Conservation (phyloP, 2,329 filamentous ascomycete genomes). For the Cladophialophora exuberans region DNA sequence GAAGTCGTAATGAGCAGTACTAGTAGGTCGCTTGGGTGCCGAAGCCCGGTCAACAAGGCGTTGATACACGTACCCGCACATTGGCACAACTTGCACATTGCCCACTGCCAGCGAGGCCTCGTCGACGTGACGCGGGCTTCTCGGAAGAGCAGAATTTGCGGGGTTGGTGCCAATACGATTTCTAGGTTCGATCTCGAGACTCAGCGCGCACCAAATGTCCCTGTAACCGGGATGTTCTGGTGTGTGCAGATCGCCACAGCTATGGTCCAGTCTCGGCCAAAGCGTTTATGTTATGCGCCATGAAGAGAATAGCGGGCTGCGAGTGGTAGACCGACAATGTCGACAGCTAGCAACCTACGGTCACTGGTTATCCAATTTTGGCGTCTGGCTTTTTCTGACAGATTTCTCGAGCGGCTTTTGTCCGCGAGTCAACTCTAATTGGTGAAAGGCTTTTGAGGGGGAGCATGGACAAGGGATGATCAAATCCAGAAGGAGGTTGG, state of each 20-base stretch:
- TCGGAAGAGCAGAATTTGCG: slow-evolving; percentile 28
- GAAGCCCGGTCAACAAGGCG: no score
- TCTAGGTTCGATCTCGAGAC: slow-evolving; percentile 25
- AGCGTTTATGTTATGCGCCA: not conserved
- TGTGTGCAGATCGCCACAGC: slow-evolving; percentile 2
- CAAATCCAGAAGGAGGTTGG: slow-evolving; percentile 3
- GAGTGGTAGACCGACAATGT: not conserved
- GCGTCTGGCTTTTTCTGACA: not conserved
- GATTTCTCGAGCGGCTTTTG: slow-evolving; percentile 12
- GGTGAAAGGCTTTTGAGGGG: slow-evolving; percentile 1
- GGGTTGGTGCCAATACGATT: slow-evolving; percentile 22
- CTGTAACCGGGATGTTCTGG: not conserved
- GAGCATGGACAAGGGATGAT: slow-evolving; percentile 8
- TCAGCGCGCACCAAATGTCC: slow-evolving; percentile 1
- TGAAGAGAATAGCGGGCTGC: not conserved
- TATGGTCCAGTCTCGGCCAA: not conserved
- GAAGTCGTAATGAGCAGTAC: no score
- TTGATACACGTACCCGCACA: no score
- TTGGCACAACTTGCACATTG: no score
- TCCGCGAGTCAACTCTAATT: slow-evolving; percentile 6
- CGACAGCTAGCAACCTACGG: not conserved
- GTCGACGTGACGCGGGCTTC: slow-evolving; percentile 15
- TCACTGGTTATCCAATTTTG: slow-evolving; percentile 7
- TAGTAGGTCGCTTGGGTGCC: no score
- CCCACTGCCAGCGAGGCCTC: not conserved